A percentile compares a stretch with the other conserved stretches of the same genome.
phyloP scores from a whole-genome alignment of 306 rosid species.

The Cercis canadensis region DNA sequence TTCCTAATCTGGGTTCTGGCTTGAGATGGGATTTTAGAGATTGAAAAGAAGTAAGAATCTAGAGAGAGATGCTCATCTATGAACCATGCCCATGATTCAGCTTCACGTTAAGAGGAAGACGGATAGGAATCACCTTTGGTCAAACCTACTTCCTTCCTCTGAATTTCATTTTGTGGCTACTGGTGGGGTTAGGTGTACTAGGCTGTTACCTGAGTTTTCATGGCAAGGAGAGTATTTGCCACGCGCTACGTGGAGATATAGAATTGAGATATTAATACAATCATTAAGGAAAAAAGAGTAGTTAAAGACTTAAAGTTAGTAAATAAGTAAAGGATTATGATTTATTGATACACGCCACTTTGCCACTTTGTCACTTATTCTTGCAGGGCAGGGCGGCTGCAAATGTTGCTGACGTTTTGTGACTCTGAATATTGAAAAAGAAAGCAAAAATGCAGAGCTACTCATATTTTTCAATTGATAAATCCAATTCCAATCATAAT shows the following conservation, averaged over 20 bases:
- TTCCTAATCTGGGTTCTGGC: background rate
- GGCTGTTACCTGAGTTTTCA: background rate
- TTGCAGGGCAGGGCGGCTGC: conserved; percentile 33
- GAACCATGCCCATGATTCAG: background rate
- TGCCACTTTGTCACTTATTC: too few relatives aligned
- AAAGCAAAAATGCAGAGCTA: background rate
- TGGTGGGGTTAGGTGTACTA: conserved; percentile 30
- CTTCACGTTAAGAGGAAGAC: conserved; percentile 7
- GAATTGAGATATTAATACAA: background rate
- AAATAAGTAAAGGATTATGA: background rate
- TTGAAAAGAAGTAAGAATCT: background rate
- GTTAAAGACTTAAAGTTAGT: background rate
- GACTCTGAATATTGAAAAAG: background rate
- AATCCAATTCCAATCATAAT: too few relatives aligned
- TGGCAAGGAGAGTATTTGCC: background rate
- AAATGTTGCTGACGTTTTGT: conserved; percentile 39
- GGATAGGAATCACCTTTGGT: background rate
- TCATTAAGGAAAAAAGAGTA: background rate
- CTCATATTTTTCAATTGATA: too few relatives aligned
- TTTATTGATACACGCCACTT: background rate
- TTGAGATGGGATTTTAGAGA: conserved; percentile 21
- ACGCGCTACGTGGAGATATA: conserved; percentile 30
- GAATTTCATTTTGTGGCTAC: conserved; percentile 35
- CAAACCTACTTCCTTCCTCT: conserved; percentile 16
- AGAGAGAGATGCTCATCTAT: conserved; percentile 15